Base-by-base conservation (phyloP, 1,139 yeast species). In the Protomyces macrosporus region DNA sequence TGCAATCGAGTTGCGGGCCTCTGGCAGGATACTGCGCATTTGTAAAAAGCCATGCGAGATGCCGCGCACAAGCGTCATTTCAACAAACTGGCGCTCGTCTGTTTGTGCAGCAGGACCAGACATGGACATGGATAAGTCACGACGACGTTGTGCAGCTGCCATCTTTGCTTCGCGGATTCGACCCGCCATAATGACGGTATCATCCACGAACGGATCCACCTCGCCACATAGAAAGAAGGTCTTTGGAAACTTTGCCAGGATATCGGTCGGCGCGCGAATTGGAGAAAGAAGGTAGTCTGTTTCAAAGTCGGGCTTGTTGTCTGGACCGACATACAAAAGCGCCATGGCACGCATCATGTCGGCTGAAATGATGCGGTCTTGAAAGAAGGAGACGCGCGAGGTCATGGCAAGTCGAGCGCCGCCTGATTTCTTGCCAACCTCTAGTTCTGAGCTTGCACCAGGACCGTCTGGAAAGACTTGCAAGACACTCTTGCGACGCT, bases 1-100 rank as follows among this genome's bases (percentile, higher is more conserved):
- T 30, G 68, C 66, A n/a, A 67, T 65, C 30, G 67, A 70, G 12
- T 67, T 65, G 32, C 71, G 73, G 4, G 81, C 81, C 66, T 78
- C 79, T 0, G 75, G 73, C 61, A 79, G 69, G 1, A 75, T 72
- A 12, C 71, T 77, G 65, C 77, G 77, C 80, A 80, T 77, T 39
- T 75, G 80, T 78, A 79, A 75, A 9, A 77, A 78, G 3, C 81
- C 77, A 68, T 79, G 82, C 2, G 81, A 81, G 60, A 78, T 73
- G 1, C 82, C 82, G 51, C 73, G 70, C 7, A 71, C 72, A 16
- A 79, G 68, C 45, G 71, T 71, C 51, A 78, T 74, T 7, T 71
- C 69, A 9, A 78, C 75, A 16, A 45, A 53, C 14, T 61, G 65
- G n/a, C 39, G 45, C 36, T 40, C 37, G 16, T 55, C 67, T n/a